Evolutionary conservation across 306 rosid species (phyloP), one percentile per base, ranked within the genome.

Genomic region (Malus fusca): DNA sequence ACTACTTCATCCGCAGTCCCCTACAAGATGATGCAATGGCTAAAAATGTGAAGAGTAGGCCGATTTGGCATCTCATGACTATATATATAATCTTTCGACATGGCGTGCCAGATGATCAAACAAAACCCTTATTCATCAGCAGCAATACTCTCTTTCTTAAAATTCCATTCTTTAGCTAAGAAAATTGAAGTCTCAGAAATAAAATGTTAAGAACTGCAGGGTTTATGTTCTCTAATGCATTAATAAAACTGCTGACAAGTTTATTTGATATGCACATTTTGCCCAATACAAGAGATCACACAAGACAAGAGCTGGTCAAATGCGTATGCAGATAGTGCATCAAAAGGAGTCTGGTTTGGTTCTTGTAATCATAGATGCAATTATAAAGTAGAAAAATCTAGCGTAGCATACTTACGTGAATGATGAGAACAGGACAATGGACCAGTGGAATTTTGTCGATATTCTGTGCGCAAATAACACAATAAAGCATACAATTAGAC

Each of bases 1-100:
- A 93, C 97, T 77, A 93, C 98, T 78, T 93, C 97, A 69, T 91
- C 98, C 68, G 93, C 85, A 71, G 98, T 93, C 11, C 98, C 98
- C 98, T 91, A 80, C 82, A 84, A 70, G 66, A 73, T 21, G 22
- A 69, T 74, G 82, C 44, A 30, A 73, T 56, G 44, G 43, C 64
- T 26, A 68, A 69, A 52, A 73, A 46, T 71, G 63, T 46, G 66
- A 69, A 70, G 76, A 53, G 61, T n/a, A 56, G 68, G 68, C 40
- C 26, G 12, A 42, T 42, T 48, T 11, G 56, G 8, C 30, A 42
- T 26, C 59, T 60, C 48, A 17, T 42, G 11, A 33, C 42, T 14
- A 23, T 42, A 18, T 18, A 35, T 37, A 21, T 5, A 33, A 66
- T 18, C 68, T 8, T 30, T 31, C 22, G 6, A 15, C 11, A 3